Evolutionary conservation across 805 yeast species (phyloP), one percentile per base, ranked within the genome.

Genomic region (Ogataea parapolymorpha): DNA sequence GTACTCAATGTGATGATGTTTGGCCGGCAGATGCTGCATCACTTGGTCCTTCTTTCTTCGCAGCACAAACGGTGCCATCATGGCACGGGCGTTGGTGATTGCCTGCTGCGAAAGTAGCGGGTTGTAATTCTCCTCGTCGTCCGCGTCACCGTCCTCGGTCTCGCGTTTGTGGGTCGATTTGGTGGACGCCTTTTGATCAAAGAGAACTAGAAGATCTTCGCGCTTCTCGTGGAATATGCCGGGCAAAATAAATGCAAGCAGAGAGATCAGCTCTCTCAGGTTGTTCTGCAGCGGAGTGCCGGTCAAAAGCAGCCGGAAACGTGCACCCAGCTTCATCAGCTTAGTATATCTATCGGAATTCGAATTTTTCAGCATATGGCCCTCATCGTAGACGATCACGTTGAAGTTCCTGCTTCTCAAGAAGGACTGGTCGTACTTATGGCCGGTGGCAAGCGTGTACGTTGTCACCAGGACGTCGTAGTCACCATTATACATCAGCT

Each of bases 231-330:
- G 78, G 61, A 93, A 93, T 25, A 87, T 68, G 13, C 72, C 65
- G 0, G 99, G 99, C 56, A 93, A 68, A 65, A 93, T 93, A 58
- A 93, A 93, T 30, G 95, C 89, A 45, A 93, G 71, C 45, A 93
- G 68, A 2, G 98, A 89, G 53, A 93, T 89, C 44, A 93, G 72
- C 59, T 93, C 99, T 56, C 80, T 79, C 56, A 93, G 68, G 59
- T 93, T 93, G 59, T 93, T 93, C 60, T 93, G 99, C 45, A 93
- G 68, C 6, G 99, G 99, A 0, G 99, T 93, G 61, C 99, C 99
- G 1, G 99, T 93, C 45, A 93, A 72, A 34, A 93, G 65, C 24
- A 93, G 67, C 53, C 99, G 74, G 66, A 91, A 93, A n/a, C 76
- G 74, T 1, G 93, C 96, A 44, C 73, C 75, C 39, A 93, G 68